Base-by-base conservation (phyloP, 306 rosid genomes). In the Lotus japonicus region DNA sequence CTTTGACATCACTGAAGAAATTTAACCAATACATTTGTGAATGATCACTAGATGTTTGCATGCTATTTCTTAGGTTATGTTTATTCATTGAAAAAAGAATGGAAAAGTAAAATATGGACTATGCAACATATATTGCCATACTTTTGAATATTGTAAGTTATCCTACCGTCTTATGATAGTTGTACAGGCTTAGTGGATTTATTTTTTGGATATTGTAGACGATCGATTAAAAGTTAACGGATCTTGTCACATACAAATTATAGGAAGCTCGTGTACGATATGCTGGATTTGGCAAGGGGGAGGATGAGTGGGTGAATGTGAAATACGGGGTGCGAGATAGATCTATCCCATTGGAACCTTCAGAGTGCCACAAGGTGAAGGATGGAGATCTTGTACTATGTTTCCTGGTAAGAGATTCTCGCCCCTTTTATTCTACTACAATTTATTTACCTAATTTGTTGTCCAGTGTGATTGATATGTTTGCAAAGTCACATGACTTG, bases 251-350 rank as follows among this genome's bases (percentile, higher is more conserved):
- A 52, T 56, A 21, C 26, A 71, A 73, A 63, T 55, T 56, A 59
- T 0, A 94, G 97, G 97, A 84, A 71, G 97, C 35, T 36, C 92
- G 92, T 38, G 89, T 88, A 10, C 81, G 97, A 42, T 94, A 59
- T 73, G 68, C 83, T 63, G 97, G 97, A 26, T 94, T 80, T 55
- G 57, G 83, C 26, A 85, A 86, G 44, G 86, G 76, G 11, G 86
- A 90, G 31, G 99, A 94, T 38, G 97, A 90, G 75, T 90, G 99
- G 99, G 81, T 90, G 43, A 87, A 84, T 69, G 87, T 94, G 55
- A 75, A 72, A 56, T 73, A 72, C 2, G 85, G 73, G 60, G 86
- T 94, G 58, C 94, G 97, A 6, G 84, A 84, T 58, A 75, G 95
- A 56, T 94, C 97, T 58, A 73, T 88, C 70, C 97, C 98, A 45